phyloP scores from a whole-genome alignment of 1,284 basidiomycete species.

The Cystobasidiaceae sp. region DNA sequence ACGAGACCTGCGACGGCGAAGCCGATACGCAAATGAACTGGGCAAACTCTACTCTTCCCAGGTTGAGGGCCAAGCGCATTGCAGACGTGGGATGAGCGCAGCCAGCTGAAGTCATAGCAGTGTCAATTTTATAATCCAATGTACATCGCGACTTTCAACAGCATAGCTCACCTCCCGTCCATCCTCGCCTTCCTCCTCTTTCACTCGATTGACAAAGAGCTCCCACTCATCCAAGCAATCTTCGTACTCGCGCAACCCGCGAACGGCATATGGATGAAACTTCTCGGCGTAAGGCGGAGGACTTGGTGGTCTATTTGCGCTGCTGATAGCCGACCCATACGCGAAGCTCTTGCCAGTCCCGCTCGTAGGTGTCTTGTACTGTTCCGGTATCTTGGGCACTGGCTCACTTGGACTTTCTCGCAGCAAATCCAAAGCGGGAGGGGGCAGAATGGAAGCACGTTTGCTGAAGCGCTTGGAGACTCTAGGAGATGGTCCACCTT shows the following conservation, averaged over 20 bases:
- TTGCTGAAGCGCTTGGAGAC: slow-evolving; percentile 44
- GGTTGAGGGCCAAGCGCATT: slow-evolving; percentile 30
- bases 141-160: not conserved
- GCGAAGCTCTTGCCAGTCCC: not conserved
- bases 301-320: not conserved
- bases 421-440: slow-evolving; percentile 42
- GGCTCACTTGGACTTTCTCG: slow-evolving; percentile 35
- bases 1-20: not conserved
- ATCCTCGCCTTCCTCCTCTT: slow-evolving; percentile 29
- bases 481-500: slow-evolving; percentile 35
- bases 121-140: not conserved
- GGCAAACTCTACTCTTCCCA: slow-evolving; percentile 17
- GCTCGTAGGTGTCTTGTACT: slow-evolving; percentile 30
- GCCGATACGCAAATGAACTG: not conserved
- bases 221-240: slow-evolving; percentile 49
- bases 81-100: slow-evolving; percentile 23
- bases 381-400: slow-evolving; percentile 40
- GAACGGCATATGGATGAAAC: slow-evolving; percentile 51
- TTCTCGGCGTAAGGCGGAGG: slow-evolving; percentile 40
- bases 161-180: slow-evolving; percentile 15
- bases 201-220: slow-evolving; percentile 19
- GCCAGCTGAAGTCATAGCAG: slow-evolving; percentile 7
- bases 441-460: slow-evolving; percentile 42
- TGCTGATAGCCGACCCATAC: not conserved
- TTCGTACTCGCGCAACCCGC: slow-evolving; percentile 52